Conservation (phyloP, 768 basidiomycete genomes). For the Candolleomyces aberdarensis region DNA sequence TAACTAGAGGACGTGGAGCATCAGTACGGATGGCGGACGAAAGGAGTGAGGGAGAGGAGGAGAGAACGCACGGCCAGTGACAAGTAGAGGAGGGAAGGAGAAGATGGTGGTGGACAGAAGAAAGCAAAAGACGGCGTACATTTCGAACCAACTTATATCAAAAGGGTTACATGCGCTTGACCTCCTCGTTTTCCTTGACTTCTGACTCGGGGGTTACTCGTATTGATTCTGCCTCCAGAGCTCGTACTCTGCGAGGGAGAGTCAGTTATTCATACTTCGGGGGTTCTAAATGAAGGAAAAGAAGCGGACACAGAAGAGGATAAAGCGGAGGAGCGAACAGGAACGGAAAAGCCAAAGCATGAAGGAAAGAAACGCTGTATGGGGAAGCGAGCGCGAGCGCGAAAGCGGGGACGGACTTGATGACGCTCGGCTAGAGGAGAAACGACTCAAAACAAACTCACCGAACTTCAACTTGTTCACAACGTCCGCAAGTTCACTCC, state of each 20-base stretch:
- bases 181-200: conserved; percentile 88
- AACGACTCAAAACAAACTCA: too few relatives aligned
- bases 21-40: neutral
- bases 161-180: conserved; percentile 89
- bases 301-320: too few relatives aligned
- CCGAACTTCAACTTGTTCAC: conserved; percentile 68
- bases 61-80: conserved; percentile 82
- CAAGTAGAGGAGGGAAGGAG: too few relatives aligned
- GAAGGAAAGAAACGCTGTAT: too few relatives aligned
- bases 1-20: conserved; percentile 47
- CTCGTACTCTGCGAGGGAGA: conserved; percentile 47
- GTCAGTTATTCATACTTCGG: too few relatives aligned
- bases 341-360: too few relatives aligned
- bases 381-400: too few relatives aligned
- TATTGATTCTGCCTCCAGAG: conserved; percentile 79
- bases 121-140: too few relatives aligned
- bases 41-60: too few relatives aligned
- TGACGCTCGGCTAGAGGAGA: conserved; percentile 66
- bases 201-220: conserved; percentile 84
- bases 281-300: too few relatives aligned
- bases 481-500: conserved; percentile 78
- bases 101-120: too few relatives aligned
- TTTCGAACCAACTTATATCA: conserved; percentile 81
- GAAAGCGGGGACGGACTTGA: conserved; percentile 93
- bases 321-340: conserved; percentile 47